Conservation (phyloP, 176 grass and related monocot species). For the Dendrocalamus sinicus region DNA sequence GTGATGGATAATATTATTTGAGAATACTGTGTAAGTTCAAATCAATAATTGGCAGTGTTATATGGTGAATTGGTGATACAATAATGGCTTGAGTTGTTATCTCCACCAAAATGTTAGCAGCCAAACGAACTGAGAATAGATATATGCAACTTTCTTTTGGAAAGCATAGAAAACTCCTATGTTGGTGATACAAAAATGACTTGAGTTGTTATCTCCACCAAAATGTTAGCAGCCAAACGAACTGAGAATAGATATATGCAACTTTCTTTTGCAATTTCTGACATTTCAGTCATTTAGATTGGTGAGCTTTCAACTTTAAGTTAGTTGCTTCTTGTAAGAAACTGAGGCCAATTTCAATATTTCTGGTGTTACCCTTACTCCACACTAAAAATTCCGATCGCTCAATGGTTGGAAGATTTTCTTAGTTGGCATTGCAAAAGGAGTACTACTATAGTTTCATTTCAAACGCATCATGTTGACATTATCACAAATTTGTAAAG, state of each 20-base stretch:
- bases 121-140: too few relatives aligned
- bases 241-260: too few relatives aligned
- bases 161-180: not conserved
- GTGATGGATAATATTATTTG: not conserved
- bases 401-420: not conserved
- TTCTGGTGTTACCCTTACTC: not conserved
- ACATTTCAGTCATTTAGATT: not conserved
- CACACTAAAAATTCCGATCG: not conserved
- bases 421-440: not conserved
- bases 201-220: not conserved
- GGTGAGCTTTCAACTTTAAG: not conserved
- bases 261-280: not conserved
- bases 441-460: not conserved
- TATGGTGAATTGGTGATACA: not conserved
- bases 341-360: not conserved
- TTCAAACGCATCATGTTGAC: not conserved
- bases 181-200: not conserved
- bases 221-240: not conserved
- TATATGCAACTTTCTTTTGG: too few relatives aligned
- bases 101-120: not conserved
- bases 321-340: slow-evolving; percentile 2
- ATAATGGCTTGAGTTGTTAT: not conserved
- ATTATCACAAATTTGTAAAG: not conserved
- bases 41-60: not conserved
- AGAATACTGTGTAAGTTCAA: not conserved